phyloP scores from a whole-genome alignment of 1,284 basidiomycete genomes.

The Rhodofomes roseus region DNA sequence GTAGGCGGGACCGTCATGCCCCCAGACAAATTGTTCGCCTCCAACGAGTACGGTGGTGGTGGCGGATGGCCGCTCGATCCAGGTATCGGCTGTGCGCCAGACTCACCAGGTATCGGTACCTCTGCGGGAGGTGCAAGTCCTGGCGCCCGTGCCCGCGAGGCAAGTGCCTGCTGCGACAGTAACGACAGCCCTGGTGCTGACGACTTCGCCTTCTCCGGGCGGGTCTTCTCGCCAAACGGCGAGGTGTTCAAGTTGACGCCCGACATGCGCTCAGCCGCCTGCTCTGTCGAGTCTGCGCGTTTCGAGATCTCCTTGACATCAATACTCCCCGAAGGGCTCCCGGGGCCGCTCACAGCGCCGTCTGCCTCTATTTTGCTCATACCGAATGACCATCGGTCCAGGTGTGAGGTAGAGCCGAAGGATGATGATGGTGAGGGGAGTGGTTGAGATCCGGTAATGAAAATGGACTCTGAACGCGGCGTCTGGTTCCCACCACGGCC shows the following conservation, averaged over 20 bases:
- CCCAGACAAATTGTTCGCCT: constrained; percentile 12
- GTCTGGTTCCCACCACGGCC: constrained; percentile 98
- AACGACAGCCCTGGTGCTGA: constrained; percentile 71
- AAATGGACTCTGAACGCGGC: constrained; percentile 83
- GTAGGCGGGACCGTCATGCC: constrained; percentile 18
- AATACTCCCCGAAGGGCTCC: constrained; percentile 15
- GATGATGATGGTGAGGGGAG: constrained; percentile 79
- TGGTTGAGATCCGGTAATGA: constrained; percentile 94
- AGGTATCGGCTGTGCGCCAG: constrained; percentile 4
- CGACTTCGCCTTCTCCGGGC: constrained; percentile 30
- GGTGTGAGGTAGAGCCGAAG: constrained; percentile 71
- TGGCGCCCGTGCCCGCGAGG: constrained; percentile 8
- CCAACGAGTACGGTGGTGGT: constrained; percentile 17
- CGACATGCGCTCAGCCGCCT: constrained; percentile 56
- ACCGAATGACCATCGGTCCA: constrained; percentile 90
- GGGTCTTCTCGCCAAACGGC: constrained; percentile 54
- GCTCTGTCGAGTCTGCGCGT: constrained; percentile 39
- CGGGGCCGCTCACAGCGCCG: constrained; percentile 19
- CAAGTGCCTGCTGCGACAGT: constrained; percentile 73
- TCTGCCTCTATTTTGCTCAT: constrained; percentile 76
- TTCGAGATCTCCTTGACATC: constrained; percentile 16
- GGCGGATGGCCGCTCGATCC: constrained; percentile 6
- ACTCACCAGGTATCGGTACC: constrained; percentile 5
- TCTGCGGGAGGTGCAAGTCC: no score
- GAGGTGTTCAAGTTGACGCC: constrained; percentile 61